phyloP scores from a whole-genome alignment of 2,329 filamentous ascomycete species.

The Calonectria pseudoturangicola region DNA sequence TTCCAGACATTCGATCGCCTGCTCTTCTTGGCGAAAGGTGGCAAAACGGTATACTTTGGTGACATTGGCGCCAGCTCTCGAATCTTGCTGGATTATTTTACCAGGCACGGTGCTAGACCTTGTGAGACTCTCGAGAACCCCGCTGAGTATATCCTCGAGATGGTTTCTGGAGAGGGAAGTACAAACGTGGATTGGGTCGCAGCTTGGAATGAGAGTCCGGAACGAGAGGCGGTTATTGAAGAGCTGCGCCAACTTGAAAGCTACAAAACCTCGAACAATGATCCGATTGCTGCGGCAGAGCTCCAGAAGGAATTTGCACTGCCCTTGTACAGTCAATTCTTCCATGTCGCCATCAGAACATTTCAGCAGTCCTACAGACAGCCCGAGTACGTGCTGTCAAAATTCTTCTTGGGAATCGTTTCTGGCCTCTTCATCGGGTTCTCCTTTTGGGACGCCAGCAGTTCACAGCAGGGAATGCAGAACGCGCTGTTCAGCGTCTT shows the following conservation, averaged over 20 bases:
- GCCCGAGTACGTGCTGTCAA: conserved; percentile 32
- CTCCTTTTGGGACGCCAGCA: conserved; percentile 76
- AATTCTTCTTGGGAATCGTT: conserved; percentile 33
- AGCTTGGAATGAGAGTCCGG: conserved; percentile 18
- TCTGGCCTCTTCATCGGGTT: conserved; percentile 78
- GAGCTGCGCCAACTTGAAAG: not conserved
- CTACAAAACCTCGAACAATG: not conserved
- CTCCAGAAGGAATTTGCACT: conserved; percentile 16
- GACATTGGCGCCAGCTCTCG: conserved; percentile 19
- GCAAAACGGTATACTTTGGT: conserved; percentile 31
- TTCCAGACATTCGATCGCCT: conserved; percentile 72
- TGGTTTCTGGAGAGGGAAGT: conserved; percentile 17
- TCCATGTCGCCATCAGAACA: conserved; percentile 7
- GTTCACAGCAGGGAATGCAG: conserved; percentile 79
- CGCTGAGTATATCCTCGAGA: conserved; percentile 24
- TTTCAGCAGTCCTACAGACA: conserved; percentile 42
- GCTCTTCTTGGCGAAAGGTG: conserved; percentile 63
- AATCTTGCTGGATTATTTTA: conserved; percentile 18
- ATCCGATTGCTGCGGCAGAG: conserved; percentile 12
- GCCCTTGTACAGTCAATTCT: conserved; percentile 4
- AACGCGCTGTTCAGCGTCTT: conserved; percentile 85
- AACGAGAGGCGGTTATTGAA: not conserved
- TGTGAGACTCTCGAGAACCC: conserved; percentile 27
- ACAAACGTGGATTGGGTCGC: conserved; percentile 23
- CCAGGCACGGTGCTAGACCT: conserved; percentile 1